Percentiles rank a stretch among this genome's conserved stretches.
These are phyloP conservation scores for Tranzscheliella williamsii DNA, from an alignment of 1,284 basidiomycete genomes.

Conservation along the genomic window DNA sequence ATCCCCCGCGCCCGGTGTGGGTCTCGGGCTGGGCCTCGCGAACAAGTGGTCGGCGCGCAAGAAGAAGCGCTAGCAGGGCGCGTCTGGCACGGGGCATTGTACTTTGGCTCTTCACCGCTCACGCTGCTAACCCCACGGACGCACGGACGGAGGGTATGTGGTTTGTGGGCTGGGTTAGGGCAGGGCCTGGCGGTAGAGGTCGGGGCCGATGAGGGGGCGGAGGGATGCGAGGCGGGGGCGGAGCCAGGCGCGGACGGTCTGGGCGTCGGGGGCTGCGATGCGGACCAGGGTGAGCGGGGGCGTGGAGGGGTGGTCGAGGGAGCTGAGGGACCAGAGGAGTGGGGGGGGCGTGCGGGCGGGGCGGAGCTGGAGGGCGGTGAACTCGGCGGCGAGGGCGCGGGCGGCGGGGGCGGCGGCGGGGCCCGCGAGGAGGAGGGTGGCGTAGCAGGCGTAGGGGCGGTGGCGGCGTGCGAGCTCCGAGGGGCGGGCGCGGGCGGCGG, in stretches of 20 bases:
- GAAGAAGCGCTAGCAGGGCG: background rate
- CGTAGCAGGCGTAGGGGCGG: conserved; percentile 80
- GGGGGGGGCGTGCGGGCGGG: conserved; percentile 66
- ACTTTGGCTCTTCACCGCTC: too few species aligned
- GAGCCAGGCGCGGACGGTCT: conserved; percentile 74
- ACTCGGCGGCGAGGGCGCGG: conserved; percentile 65
- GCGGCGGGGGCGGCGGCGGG: conserved; percentile 66
- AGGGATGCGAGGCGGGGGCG: conserved; percentile 65
- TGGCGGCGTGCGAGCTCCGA: conserved; percentile 68
- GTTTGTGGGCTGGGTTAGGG: background rate
- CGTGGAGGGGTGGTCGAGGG: conserved; percentile 17
- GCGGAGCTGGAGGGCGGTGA: conserved; percentile 67
- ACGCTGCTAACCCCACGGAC: too few species aligned
- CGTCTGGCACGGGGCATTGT: too few species aligned
- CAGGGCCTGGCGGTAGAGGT: conserved; percentile 43
- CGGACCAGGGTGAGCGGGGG: conserved; percentile 68
- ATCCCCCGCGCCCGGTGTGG: too few species aligned
- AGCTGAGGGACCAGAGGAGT: conserved; percentile 79
- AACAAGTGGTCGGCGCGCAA: conserved; percentile 9
- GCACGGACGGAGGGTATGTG: background rate
- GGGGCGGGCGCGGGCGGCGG: background rate
- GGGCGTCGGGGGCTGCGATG: conserved; percentile 73
- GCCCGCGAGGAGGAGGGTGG: conserved; percentile 76
- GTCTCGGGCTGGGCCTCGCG: conserved; percentile 9
- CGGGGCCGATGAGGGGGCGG: conserved; percentile 59